These are phyloP conservation scores for Yamadazyma sp. DNA, from an alignment of 805 yeast species.

Conservation along the genomic window DNA sequence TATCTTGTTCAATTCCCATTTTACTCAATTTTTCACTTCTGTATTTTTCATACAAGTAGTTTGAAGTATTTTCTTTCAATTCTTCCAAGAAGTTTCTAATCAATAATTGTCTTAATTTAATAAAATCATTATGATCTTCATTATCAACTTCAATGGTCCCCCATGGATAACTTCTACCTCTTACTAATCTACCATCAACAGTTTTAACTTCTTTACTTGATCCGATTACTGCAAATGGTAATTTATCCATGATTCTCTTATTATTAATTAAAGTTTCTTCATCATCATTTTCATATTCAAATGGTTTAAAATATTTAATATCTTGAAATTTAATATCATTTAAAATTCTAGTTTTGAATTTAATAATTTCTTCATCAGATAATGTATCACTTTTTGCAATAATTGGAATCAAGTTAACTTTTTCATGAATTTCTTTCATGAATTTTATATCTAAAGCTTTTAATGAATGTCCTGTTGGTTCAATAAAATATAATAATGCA, in stretches of 20 bases:
- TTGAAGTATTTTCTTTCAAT: slow-evolving; percentile 79
- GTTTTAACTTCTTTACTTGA: slow-evolving; percentile 70
- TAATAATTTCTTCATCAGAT: slow-evolving; percentile 77
- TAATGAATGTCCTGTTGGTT: slow-evolving; percentile 94
- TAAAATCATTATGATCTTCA: slow-evolving; percentile 89
- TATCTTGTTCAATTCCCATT: slow-evolving; percentile 91
- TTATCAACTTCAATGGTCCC: slow-evolving; percentile 95
- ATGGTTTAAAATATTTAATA: slow-evolving; percentile 73
- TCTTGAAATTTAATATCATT: slow-evolving; percentile 74
- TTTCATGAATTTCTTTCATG: slow-evolving; percentile 83
- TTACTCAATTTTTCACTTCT: slow-evolving; percentile 75
- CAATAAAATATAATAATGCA: slow-evolving; percentile 90
- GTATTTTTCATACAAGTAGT: slow-evolving; percentile 79
- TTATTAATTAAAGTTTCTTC: slow-evolving; percentile 73
- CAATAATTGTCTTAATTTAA: slow-evolving; percentile 81
- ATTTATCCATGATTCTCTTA: slow-evolving; percentile 59
- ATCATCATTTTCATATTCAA: slow-evolving; percentile 75
- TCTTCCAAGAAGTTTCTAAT: slow-evolving; percentile 92
- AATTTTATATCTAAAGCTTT: slow-evolving; percentile 85
- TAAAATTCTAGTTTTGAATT: slow-evolving; percentile 72
- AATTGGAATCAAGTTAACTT: slow-evolving; percentile 90
- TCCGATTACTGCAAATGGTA: slow-evolving; percentile 95
- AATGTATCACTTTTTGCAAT: slow-evolving; percentile 94
- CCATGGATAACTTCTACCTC: slow-evolving; percentile 97
- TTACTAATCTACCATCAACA: slow-evolving; percentile 72